A percentile compares a stretch with the other conserved stretches of the same genome.
phyloP scores from a whole-genome alignment of 805 yeast species.

The Ascoidea rubescens region DNA sequence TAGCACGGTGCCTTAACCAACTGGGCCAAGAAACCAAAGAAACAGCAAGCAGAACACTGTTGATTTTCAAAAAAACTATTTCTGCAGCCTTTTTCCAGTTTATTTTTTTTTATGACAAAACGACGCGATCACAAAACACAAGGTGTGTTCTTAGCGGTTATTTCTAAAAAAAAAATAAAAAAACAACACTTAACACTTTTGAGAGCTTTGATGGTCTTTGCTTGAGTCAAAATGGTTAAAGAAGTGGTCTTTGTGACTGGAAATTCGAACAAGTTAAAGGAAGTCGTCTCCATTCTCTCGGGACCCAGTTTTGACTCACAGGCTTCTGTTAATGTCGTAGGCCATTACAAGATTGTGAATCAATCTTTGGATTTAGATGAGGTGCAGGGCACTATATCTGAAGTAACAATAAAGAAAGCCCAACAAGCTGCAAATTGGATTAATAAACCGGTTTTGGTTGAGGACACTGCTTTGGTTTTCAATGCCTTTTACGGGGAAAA shows the following conservation, averaged over 20 bases:
- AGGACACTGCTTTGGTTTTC: conserved; percentile 86
- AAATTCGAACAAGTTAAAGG: conserved; percentile 74
- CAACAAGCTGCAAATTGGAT: conserved; percentile 49
- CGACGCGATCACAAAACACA: too few relatives aligned
- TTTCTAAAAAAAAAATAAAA: too few relatives aligned
- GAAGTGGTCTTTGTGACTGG: conserved; percentile 70
- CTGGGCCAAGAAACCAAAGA: conserved; percentile 30
- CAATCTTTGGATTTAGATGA: conserved; percentile 73
- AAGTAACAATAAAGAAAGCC: conserved; percentile 73
- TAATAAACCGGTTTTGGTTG: conserved; percentile 80
- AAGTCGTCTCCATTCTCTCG: conserved; percentile 64
- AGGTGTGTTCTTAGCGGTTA: too few relatives aligned
- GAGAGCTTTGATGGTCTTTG: too few relatives aligned
- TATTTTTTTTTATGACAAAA: too few relatives aligned
- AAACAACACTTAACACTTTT: too few relatives aligned
- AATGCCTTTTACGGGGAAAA: conserved; percentile 48
- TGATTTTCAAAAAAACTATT: too few relatives aligned
- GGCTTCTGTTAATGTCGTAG: conserved; percentile 23
- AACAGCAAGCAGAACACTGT: too few relatives aligned
- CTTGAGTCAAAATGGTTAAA: neutral
- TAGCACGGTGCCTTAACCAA: conserved; percentile 30
- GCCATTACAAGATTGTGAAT: conserved; percentile 40
- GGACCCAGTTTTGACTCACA: conserved; percentile 18
- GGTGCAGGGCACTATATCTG: conserved; percentile 76
- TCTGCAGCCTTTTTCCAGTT: too few relatives aligned